phyloP scores from a whole-genome alignment of 169 alveolate genomes.

The Plasmodium chabaudi region DNA sequence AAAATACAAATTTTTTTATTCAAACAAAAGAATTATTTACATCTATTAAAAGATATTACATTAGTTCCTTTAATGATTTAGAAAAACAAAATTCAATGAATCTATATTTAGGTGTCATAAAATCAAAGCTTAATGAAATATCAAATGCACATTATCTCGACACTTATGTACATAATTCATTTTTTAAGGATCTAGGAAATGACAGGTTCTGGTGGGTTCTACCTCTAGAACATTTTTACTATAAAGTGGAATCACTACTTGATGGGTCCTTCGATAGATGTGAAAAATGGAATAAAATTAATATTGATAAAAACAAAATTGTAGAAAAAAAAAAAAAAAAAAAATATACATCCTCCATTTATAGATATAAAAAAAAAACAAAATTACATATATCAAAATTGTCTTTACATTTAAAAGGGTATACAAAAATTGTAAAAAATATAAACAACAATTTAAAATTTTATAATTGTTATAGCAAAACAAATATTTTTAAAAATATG shows the following conservation, averaged over 20 bases:
- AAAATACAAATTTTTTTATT: conserved; percentile 71
- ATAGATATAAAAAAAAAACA: not conserved
- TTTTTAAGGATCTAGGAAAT: not conserved
- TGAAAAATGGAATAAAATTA: too few species aligned
- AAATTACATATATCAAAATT: not conserved
- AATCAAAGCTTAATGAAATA: conserved; percentile 24
- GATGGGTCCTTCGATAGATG: not conserved
- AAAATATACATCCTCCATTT: too few species aligned
- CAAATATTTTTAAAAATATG: conserved; percentile 28
- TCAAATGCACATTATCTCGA: conserved; percentile 38
- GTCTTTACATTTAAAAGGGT: not conserved
- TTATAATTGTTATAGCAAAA: conserved; percentile 31
- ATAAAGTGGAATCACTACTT: conserved; percentile 10
- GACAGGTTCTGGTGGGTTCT: conserved; percentile 53
- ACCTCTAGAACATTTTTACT: conserved; percentile 34
- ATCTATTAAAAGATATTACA: conserved; percentile 79
- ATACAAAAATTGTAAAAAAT: not conserved
- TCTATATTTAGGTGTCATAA: conserved; percentile 77
- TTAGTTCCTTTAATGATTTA: conserved; percentile 81
- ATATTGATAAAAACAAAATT: not conserved
- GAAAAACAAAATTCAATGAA: conserved; percentile 82
- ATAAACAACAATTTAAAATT: conserved; percentile 23
- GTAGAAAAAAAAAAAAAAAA: not conserved
- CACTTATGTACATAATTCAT: conserved; percentile 6
- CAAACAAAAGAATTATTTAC: conserved; percentile 83